These are phyloP conservation scores for Neodidymelliopsis sp. DNA, from an alignment of 2,329 filamentous ascomycete genomes.

Conservation along the genomic window DNA sequence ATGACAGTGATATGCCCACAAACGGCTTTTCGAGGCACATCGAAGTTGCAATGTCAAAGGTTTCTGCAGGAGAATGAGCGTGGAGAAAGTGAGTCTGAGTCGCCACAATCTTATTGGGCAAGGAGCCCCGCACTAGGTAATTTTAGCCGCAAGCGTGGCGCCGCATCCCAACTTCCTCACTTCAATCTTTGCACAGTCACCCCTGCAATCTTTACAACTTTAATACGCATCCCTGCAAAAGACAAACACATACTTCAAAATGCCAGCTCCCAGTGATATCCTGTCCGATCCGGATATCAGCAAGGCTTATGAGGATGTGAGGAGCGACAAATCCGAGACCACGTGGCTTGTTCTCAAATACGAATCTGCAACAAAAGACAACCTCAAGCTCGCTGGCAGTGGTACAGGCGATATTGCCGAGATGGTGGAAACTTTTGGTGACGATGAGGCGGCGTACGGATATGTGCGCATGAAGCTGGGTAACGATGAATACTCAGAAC, in stretches of 20 bases:
- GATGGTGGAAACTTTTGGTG: conserved; percentile 64
- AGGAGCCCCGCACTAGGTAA: conserved; percentile 18
- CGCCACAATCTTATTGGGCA: conserved; percentile 11
- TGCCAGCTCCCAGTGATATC: conserved; percentile 42
- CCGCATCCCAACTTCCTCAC: conserved; percentile 22
- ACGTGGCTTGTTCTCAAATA: conserved; percentile 72
- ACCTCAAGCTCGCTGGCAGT: conserved; percentile 63
- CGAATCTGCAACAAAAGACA: conserved; percentile 60
- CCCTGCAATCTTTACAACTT: conserved; percentile 10
- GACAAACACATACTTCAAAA: conserved; percentile 15
- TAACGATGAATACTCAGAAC: conserved; percentile 73
- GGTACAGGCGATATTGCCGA: conserved; percentile 68
- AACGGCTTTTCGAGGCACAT: too few relatives aligned
- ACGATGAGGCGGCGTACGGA: conserved; percentile 69
- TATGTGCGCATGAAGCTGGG: conserved; percentile 68
- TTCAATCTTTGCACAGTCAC: conserved; percentile 2
- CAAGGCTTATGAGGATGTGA: conserved; percentile 71
- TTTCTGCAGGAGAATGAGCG: neutral
- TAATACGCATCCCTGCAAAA: neutral
- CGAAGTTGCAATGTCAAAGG: neutral
- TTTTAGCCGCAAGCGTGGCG: conserved; percentile 14
- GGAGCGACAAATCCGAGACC: conserved; percentile 69
- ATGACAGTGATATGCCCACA: too few relatives aligned
- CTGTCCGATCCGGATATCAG: conserved; percentile 62
- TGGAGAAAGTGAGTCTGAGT: neutral